Evolutionary conservation across 2,329 filamentous ascomycete genomes (phyloP).

Genomic region (Fusarium sp.): DNA sequence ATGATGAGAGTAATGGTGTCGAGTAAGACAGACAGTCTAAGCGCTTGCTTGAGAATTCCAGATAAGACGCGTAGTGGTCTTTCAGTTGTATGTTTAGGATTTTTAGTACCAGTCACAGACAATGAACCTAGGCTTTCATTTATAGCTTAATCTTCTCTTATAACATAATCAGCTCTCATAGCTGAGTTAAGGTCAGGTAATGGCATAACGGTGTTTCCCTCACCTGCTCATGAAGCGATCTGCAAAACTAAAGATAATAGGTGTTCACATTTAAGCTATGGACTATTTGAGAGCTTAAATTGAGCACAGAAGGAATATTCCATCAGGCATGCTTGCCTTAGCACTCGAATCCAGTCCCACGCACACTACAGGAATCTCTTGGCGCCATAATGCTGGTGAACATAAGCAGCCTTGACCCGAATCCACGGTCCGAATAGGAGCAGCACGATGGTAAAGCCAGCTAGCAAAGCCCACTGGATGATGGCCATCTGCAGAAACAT

Average conservation of each 20-base stretch:
- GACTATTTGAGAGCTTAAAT: background rate
- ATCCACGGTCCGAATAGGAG: background rate
- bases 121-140: fast-evolving
- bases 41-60: background rate
- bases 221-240: too few species aligned
- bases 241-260: fast-evolving
- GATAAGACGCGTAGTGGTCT: fast-evolving
- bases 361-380: background rate
- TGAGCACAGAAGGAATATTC: fast-evolving
- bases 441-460: background rate
- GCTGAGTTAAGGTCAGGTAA: background rate
- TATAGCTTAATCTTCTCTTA: too few species aligned
- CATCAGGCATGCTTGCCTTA: background rate
- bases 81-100: fast-evolving
- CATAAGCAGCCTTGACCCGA: background rate
- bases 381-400: background rate
- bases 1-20: background rate
- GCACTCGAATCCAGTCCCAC: fast-evolving
- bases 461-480: background rate
- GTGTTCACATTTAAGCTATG: fast-evolving
- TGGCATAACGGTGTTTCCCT: fast-evolving
- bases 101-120: fast-evolving
- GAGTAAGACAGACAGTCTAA: fast-evolving
- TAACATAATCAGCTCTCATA: background rate
- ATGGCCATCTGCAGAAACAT: background rate